phyloP scores from a whole-genome alignment of 75 land plant species.

The Pinus tabuliformis region DNA sequence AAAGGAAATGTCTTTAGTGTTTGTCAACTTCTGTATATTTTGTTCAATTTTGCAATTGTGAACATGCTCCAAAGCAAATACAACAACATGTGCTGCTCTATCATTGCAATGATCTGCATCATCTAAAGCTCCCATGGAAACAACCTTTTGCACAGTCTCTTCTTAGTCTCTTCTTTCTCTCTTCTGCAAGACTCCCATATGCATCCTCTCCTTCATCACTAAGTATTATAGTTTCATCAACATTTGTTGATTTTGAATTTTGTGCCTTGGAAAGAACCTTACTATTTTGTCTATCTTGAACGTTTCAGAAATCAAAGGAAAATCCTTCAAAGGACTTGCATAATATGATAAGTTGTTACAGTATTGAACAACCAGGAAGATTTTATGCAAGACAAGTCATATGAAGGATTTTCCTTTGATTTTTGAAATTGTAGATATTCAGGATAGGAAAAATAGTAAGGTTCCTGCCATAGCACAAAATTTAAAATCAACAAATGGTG shows the following conservation, averaged over 20 bases:
- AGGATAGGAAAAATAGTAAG: neutral
- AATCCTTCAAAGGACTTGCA: neutral
- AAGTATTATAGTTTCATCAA: constrained; percentile 11
- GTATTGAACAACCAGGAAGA: neutral
- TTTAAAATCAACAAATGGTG: neutral
- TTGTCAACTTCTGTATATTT: neutral
- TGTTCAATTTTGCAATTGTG: neutral
- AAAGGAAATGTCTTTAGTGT: neutral
- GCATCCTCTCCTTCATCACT: constrained; percentile 13
- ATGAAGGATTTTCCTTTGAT: neutral
- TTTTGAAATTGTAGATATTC: neutral
- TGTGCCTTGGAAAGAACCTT: neutral
- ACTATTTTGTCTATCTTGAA: neutral
- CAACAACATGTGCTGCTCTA: neutral
- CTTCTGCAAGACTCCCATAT: neutral
- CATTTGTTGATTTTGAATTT: neutral
- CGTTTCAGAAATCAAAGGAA: neutral
- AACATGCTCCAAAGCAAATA: neutral
- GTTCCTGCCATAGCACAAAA: neutral
- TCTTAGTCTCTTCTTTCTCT: neutral
- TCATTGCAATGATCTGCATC: neutral
- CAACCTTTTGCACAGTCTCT: neutral
- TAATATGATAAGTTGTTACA: too few species aligned
- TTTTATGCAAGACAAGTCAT: neutral
- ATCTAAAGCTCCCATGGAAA: neutral